These are phyloP conservation scores for Naganishia liquefaciens DNA, from an alignment of 1,284 basidiomycete genomes.

Conservation along the genomic window DNA sequence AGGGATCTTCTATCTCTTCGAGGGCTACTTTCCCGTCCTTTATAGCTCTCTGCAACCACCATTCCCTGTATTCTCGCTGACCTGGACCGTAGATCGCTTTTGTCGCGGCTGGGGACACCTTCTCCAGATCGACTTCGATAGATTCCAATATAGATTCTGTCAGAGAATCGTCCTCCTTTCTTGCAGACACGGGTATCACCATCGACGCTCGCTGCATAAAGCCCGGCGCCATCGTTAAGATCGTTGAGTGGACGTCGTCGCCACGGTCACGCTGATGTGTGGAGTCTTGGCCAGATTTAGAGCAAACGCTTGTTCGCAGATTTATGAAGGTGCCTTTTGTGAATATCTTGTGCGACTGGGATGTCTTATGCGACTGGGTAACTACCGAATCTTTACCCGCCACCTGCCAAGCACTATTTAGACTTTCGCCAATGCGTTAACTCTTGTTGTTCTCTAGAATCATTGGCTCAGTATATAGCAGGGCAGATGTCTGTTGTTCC, in stretches of 20 bases:
- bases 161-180: conserved; percentile 5
- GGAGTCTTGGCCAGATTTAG: neutral
- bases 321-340: neutral
- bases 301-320: neutral
- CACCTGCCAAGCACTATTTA: too few species aligned
- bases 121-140: conserved; percentile 16
- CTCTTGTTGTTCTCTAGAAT: too few species aligned
- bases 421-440: too few species aligned
- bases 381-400: too few species aligned
- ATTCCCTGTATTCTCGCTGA: conserved; percentile 15
- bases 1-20: neutral
- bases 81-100: conserved; percentile 11
- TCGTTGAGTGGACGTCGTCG: neutral
- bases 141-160: conserved; percentile 8
- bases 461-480: too few species aligned
- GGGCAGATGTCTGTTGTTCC: neutral
- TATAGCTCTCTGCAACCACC: conserved; percentile 8
- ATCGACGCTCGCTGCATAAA: conserved; percentile 11
- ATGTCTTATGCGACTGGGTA: too few species aligned
- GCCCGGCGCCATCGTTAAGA: conserved; percentile 3
- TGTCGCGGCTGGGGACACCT: conserved; percentile 7
- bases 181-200: conserved; percentile 1
- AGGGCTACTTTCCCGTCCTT: conserved; percentile 5
- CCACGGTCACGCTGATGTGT: neutral
- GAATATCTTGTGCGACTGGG: too few species aligned